Conservation (phyloP, 2,329 filamentous ascomycete genomes). For the Claviceps cyperi region DNA sequence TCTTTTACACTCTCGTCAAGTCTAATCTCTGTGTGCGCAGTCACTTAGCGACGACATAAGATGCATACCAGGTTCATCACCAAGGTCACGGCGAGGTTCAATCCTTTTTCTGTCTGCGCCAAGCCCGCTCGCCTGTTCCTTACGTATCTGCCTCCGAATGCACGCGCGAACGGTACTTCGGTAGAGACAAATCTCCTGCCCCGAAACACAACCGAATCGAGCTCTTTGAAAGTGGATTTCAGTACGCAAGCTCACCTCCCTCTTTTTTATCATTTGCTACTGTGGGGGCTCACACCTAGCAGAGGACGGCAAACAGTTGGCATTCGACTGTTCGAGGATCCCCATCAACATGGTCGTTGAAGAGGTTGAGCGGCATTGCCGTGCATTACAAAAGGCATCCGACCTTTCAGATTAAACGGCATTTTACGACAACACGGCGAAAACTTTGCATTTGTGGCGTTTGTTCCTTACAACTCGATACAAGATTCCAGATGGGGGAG, state of each 20-base stretch:
- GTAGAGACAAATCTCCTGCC: conserved; percentile 67
- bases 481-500: background rate
- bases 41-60: conserved; percentile 10
- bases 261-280: background rate
- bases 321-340: conserved; percentile 64
- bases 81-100: conserved; percentile 75
- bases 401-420: conserved; percentile 45
- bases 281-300: conserved; percentile 12
- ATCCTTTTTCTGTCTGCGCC: conserved; percentile 69
- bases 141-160: conserved; percentile 66
- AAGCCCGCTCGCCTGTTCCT: conserved; percentile 83
- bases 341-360: conserved; percentile 76
- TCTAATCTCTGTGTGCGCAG: too few species aligned
- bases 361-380: conserved; percentile 81
- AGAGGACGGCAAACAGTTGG: conserved; percentile 91
- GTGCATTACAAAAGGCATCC: conserved; percentile 66
- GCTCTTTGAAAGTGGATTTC: conserved; percentile 66
- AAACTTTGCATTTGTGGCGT: conserved; percentile 19
- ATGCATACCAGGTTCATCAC: conserved; percentile 86
- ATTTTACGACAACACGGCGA: conserved; percentile 8
- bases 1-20: background rate
- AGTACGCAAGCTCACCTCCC: conserved; percentile 39
- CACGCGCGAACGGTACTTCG: conserved; percentile 56
- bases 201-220: conserved; percentile 51
- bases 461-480: conserved; percentile 6